These are phyloP conservation scores for Gaeumannomyces tritici DNA, from an alignment of 2,329 filamentous ascomycete species.

Conservation along the genomic window DNA sequence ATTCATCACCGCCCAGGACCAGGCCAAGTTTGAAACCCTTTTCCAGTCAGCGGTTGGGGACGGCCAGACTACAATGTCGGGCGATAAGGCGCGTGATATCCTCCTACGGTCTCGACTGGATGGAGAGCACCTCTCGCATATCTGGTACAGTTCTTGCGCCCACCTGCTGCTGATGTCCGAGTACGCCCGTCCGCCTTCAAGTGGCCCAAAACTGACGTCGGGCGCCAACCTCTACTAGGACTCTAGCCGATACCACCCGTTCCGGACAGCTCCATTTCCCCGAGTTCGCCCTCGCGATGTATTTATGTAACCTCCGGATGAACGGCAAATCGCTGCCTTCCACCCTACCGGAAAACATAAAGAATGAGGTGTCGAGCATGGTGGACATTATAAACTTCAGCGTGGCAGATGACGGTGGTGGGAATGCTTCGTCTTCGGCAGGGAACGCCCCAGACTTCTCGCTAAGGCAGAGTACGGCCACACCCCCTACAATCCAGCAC, in stretches of 20 bases:
- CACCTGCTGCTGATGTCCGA: not conserved
- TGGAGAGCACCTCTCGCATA: slow-evolving; percentile 80
- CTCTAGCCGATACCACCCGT: slow-evolving; percentile 88
- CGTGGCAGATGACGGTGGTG: slow-evolving; percentile 61
- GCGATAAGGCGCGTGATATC: slow-evolving; percentile 84
- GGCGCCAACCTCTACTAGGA: slow-evolving; percentile 41
- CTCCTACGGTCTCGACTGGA: slow-evolving; percentile 80
- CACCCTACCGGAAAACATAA: slow-evolving; percentile 71
- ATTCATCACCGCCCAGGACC: slow-evolving; percentile 91
- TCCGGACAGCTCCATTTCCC: slow-evolving; percentile 94
- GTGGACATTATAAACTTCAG: slow-evolving; percentile 98
- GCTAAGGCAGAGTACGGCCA: slow-evolving; percentile 33
- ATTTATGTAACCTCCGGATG: slow-evolving; percentile 88
- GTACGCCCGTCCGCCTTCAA: not conserved
- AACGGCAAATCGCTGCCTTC: slow-evolving; percentile 75
- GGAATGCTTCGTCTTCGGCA: slow-evolving; percentile 14
- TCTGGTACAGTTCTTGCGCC: slow-evolving; percentile 57
- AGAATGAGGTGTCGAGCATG: slow-evolving; percentile 98
- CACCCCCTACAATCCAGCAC: slow-evolving; percentile 51
- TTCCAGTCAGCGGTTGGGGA: slow-evolving; percentile 93
- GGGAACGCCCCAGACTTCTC: slow-evolving; percentile 66
- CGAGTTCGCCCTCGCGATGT: slow-evolving; percentile 97
- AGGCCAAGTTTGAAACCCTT: slow-evolving; percentile 92
- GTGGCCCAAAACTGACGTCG: not conserved
- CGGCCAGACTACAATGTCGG: slow-evolving; percentile 75